A percentile compares a stretch with the other conserved stretches of the same genome.
phyloP scores from a whole-genome alignment of 208 protist genomes.

The Trypanosoma vivax region DNA sequence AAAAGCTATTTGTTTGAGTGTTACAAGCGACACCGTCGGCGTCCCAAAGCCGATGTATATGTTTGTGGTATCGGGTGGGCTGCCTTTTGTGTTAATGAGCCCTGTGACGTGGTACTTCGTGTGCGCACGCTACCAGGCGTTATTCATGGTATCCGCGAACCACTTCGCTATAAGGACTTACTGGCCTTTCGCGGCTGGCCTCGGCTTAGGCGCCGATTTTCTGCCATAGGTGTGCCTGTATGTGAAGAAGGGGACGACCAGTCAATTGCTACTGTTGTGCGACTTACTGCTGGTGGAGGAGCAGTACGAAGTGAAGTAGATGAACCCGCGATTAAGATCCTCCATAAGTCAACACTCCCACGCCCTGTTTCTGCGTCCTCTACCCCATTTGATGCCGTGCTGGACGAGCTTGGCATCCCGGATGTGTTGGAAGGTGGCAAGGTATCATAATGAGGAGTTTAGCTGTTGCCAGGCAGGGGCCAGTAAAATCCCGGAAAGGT shows the following conservation, averaged over 20 bases:
- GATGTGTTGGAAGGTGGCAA: slow-evolving; percentile 29
- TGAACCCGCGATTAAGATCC: slow-evolving; percentile 8
- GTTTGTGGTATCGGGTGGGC: slow-evolving; percentile 85
- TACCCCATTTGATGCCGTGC: slow-evolving; percentile 43
- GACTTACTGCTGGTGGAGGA: slow-evolving; percentile 28
- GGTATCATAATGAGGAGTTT: neutral
- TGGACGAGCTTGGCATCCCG: slow-evolving; percentile 50
- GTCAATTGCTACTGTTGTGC: slow-evolving; percentile 79
- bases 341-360: slow-evolving; percentile 42
- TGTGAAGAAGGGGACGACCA: slow-evolving; percentile 33
- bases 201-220: slow-evolving; percentile 69
- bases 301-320: slow-evolving; percentile 1
- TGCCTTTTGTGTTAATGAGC: slow-evolving; percentile 76
- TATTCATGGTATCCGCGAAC: slow-evolving; percentile 83
- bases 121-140: slow-evolving; percentile 87
- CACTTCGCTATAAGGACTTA: slow-evolving; percentile 86
- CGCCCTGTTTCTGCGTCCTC: slow-evolving; percentile 44
- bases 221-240: slow-evolving; percentile 39
- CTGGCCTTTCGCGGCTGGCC: slow-evolving; percentile 64
- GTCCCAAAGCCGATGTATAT: slow-evolving; percentile 87
- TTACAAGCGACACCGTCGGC: slow-evolving; percentile 59
- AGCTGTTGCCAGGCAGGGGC: too few relatives aligned
- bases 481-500: too few relatives aligned
- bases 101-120: slow-evolving; percentile 81
- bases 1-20: slow-evolving; percentile 88